These are phyloP conservation scores for Pseudonitzschia delicatissima DNA, from an alignment of 108 stramenopile genomes.

Conservation along the genomic window DNA sequence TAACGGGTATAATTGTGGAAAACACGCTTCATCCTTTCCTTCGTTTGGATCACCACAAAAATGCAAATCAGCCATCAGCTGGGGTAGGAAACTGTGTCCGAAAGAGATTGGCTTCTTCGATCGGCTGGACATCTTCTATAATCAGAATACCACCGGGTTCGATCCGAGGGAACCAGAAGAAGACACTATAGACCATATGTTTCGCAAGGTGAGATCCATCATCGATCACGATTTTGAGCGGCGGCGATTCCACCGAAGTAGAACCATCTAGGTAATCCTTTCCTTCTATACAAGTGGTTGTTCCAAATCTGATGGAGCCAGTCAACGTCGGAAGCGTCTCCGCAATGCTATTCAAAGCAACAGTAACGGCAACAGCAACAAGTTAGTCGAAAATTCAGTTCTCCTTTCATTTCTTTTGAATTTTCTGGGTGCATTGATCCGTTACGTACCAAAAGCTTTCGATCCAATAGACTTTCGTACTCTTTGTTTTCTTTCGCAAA, in stretches of 20 bases:
- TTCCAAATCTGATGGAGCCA: slow-evolving; percentile 1
- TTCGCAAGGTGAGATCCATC: slow-evolving; percentile 50
- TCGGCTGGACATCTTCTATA: slow-evolving; percentile 44
- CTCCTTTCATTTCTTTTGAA: not conserved
- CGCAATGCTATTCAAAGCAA: no score
- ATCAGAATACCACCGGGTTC: slow-evolving; percentile 55
- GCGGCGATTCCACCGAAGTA: slow-evolving; percentile 26
- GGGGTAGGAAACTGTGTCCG: slow-evolving; percentile 56
- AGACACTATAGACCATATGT: slow-evolving; percentile 50
- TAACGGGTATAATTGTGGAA: slow-evolving; percentile 49
- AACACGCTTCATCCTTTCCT: slow-evolving; percentile 21
- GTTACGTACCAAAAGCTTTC: slow-evolving; percentile 22
- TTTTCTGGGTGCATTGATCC: not conserved
- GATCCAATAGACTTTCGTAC: slow-evolving; percentile 38
- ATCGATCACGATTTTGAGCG: slow-evolving; percentile 57
- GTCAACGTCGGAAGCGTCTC: slow-evolving; percentile 41
- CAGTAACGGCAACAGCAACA: not conserved
- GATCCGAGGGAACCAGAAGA: slow-evolving; percentile 63
- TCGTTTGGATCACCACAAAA: slow-evolving; percentile 52
- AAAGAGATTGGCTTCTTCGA: slow-evolving; percentile 42
- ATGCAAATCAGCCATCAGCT: slow-evolving; percentile 60
- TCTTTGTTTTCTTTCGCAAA: slow-evolving; percentile 42
- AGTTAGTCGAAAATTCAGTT: not conserved
- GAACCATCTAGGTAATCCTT: slow-evolving; percentile 15
- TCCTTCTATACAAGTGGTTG: not conserved